Evolutionary conservation across 257 asterid genomes (phyloP), one percentile per base, ranked within the genome.

Genomic region (Solanum bulbocastanum): DNA sequence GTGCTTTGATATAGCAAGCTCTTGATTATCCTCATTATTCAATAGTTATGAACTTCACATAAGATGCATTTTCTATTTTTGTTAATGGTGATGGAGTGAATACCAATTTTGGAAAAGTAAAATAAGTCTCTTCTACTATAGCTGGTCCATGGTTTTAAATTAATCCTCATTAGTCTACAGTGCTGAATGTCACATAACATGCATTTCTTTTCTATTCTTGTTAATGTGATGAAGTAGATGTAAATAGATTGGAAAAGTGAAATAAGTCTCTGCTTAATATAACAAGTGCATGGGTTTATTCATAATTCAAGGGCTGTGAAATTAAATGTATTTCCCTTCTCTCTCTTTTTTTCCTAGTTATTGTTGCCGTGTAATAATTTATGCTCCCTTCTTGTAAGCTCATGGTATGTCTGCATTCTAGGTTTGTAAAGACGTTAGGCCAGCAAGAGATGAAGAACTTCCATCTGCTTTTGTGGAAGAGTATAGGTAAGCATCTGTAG

Each of bases 361-460:
- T 71, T 86, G 56, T 35, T 72, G 23, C 42, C 37, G n/a, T 32
- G 36, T 44, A 62, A 86, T 71, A 42, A 37, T 81, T 30, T 46
- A 69, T 46, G 46, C 33, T 73, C n/a, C 35, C 25, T 32, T 30
- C 5, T 71, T 84, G 42, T 60, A 27, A 18, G 46, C 68, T 86
- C 71, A 72, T 13, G 30, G 20, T 25, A 14, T 86, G 32, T 84
- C 44, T 87, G 66, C 90, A 91, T 89, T 90, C 88, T 92, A 96
- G 99, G 95, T 90, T 60, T 95, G 98, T 90, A 90, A 86, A 91
- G 89, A 89, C 75, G 92, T 92, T 88, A 92, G 98, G 88, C 97
- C 98, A 25, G 98, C 98, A 89, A 92, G 87, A 84, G 97, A 97
- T 91, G 98, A 97, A 87, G 99, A 96, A 92, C 98, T 97, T 91